Base-by-base conservation (phyloP, 148 eudicot genomes). In the Vaccinium corymbosum region DNA sequence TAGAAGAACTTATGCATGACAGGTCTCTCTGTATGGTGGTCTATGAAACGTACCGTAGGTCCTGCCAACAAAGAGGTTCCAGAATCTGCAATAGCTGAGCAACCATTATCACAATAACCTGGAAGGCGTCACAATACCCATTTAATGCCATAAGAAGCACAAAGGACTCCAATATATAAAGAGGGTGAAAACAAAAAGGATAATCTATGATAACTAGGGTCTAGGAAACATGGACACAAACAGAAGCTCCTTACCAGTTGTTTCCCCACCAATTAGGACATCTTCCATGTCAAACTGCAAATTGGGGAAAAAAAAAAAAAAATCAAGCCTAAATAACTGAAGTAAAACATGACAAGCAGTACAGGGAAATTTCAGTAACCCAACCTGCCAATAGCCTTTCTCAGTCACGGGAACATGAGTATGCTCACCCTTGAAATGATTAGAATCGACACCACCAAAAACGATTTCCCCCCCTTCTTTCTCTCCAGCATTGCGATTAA, bases 361-460 rank as follows among this genome's bases (percentile, higher is more conserved):
- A 52, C 20, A 1, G 1, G 20, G 49, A 87, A 79, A 71, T 55
- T 9, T 46, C 35, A 52, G 51, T 86, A 83, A 48, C 68, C 85
- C 64, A 82, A 93, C 98, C 98, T 95, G 98, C 98, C 98, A 95
- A 80, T 95, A 95, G 73, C 98, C 98, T 87, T 95, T 94, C 79
- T 79, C 94, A 62, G 94, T 91, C 84, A 95, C 97, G 27, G 94
- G 95, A 84, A 88, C 95, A 88, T 94, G 93, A 77, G 92, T 93
- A 89, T 95, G 98, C 51, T 92, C 83, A 5, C 97, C 98, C 88
- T 88, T 95, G 89, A 88, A 93, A 90, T 95, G 98, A 82, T 87
- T 85, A 16, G 97, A 83, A 87, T 95, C 98, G 81, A 87, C 85
- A 50, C 98, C 98, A 84, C 98, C 98, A 84, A 95, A 95, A 48